Evolutionary conservation across 768 basidiomycete species (phyloP), one percentile per base, ranked within the genome.

Genomic region (Phlegmacium glaucopus): DNA sequence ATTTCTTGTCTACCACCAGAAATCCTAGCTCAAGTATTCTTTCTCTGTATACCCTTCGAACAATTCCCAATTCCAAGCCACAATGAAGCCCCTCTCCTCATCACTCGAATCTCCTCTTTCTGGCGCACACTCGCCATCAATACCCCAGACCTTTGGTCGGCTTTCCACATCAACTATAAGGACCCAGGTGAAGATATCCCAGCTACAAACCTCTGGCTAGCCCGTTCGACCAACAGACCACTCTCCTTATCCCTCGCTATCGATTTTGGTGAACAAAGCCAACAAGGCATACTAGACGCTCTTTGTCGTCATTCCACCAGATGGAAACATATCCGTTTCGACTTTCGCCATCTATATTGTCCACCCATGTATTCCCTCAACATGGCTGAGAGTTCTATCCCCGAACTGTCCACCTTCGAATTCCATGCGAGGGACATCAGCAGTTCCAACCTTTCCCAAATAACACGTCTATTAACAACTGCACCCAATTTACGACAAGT

Each of bases 351-450:
- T 40, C 61, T 66, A 15, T 51, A 60, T 18, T 68, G 64, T 50
- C 61, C 64, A 4, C 59, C 53, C 22, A 61, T 64, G 61, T 68
- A 66, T 51, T 46, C 59, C 35, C 57, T 68, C 17, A 53, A 59
- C 39, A 50, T 56, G 37, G 64, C 66, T 2, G 41, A 55, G 29
- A 50, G 44, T 22, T 53, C 56, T 43, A 51, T 63, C 22, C 63
- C 63, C 16, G 44, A 58, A 43, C 48, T 68, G 39, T 43, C 48
- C 30, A 62, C 63, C 29, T 68, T 66, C 49, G 63, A 68, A 51
- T 66, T 68, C 51, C 60, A 63, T 51, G 65, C 63, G 4, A 52
- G 60, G 42, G 64, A 66, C 48, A 57, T 68, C 45, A 64, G 64
- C 51, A 60, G 54, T 29, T 56, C 53, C 49, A 68, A 68, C 45